A percentile compares a stretch with the other conserved stretches of the same genome.
Conservation (phyloP, 805 yeast genomes). For the Wickerhamiella shivajii region DNA sequence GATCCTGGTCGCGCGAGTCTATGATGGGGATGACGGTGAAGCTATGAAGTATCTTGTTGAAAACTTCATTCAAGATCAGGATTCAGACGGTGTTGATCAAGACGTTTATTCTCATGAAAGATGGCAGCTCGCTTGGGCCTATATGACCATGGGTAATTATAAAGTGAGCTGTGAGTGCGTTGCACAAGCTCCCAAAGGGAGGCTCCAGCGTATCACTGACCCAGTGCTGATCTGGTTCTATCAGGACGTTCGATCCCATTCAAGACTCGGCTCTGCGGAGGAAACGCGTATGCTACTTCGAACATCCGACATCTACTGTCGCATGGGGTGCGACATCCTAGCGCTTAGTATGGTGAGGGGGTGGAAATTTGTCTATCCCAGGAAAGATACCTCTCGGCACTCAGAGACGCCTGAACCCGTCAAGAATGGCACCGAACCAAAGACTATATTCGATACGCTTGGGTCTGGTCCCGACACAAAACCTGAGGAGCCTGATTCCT, state of each 20-base stretch:
- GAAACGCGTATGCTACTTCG: constrained; percentile 53
- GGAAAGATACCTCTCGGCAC: constrained; percentile 1
- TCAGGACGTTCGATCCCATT: constrained; percentile 40
- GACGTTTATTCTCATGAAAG: constrained; percentile 19
- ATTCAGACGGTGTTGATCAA: background rate
- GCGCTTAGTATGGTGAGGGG: constrained; percentile 45
- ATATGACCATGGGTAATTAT: constrained; percentile 45
- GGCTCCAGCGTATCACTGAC: constrained; percentile 41
- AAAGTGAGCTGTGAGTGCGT: constrained; percentile 47
- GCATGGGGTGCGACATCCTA: constrained; percentile 87
- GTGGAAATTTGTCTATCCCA: constrained; percentile 42
- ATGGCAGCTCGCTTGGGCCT: constrained; percentile 73
- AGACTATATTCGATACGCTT: background rate
- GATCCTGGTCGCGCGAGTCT: constrained; percentile 63
- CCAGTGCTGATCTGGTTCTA: constrained; percentile 66
- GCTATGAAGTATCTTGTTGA: constrained; percentile 29
- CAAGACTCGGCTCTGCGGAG: constrained; percentile 36
- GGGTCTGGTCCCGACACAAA: too few species aligned
- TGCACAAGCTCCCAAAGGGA: constrained; percentile 9
- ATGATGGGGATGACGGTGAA: constrained; percentile 42
- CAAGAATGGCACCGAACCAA: background rate
- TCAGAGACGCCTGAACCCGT: background rate
- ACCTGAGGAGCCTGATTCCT: constrained; percentile 32
- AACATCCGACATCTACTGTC: constrained; percentile 50
- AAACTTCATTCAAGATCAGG: constrained; percentile 3